These are phyloP conservation scores for Backusella tuberculispora DNA, from an alignment of 192 early-diverging fungal genomes.

Conservation along the genomic window DNA sequence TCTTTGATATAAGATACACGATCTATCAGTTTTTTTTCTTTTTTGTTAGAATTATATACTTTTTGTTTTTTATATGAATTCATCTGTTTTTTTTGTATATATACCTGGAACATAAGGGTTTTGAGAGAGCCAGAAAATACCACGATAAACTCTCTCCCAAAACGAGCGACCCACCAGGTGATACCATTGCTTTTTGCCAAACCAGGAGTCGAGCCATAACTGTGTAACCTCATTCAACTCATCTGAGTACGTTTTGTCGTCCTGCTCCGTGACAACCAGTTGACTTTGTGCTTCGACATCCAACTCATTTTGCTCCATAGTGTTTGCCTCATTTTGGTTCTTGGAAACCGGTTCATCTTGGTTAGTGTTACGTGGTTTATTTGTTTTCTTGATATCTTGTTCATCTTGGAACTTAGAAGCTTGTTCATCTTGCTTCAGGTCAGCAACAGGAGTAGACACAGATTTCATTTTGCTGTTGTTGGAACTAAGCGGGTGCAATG, in stretches of 20 bases:
- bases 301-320: not conserved
- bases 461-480: no score
- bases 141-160: not conserved
- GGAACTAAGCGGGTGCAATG: no score
- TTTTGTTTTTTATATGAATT: not conserved
- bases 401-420: no score
- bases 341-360: no score
- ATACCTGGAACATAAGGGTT: conserved; percentile 2
- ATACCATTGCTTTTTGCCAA: not conserved
- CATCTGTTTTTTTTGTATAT: not conserved
- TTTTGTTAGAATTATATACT: not conserved
- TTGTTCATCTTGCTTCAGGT: no score
- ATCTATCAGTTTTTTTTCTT: not conserved
- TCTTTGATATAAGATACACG: not conserved
- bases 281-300: not conserved
- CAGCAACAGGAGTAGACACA: no score
- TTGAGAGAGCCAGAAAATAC: not conserved
- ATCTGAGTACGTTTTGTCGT: not conserved
- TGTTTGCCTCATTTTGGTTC: no score
- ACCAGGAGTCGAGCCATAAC: not conserved
- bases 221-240: not conserved
- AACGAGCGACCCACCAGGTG: not conserved
- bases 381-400: no score
- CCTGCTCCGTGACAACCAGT: no score
- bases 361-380: no score